Evolutionary conservation across 768 basidiomycete genomes (phyloP).

Genomic region (Boletus eberwhitei): DNA sequence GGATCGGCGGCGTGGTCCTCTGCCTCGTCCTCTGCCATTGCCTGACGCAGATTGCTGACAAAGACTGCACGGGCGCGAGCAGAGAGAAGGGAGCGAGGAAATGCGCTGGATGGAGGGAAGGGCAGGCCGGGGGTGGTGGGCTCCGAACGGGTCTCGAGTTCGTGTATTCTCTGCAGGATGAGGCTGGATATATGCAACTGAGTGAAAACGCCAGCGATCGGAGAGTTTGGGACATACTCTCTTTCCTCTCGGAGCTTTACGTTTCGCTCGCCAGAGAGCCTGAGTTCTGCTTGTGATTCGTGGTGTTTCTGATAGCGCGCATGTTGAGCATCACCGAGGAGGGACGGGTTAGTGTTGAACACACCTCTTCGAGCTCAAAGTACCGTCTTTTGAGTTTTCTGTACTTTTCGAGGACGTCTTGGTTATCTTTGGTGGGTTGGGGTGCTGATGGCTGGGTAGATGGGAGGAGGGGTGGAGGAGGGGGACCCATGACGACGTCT

Average conservation of each 20-base stretch:
- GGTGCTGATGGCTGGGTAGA: constrained; percentile 27
- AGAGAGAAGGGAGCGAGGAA: constrained; percentile 46
- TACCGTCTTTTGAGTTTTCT: constrained; percentile 61
- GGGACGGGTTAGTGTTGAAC: constrained; percentile 21
- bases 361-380: constrained; percentile 68
- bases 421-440: constrained; percentile 35
- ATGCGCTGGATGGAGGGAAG: constrained; percentile 44
- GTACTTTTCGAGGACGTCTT: constrained; percentile 61
- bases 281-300: constrained; percentile 54
- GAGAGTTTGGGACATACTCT: constrained; percentile 43
- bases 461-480: constrained; percentile 36
- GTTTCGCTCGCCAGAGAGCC: constrained; percentile 61
- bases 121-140: constrained; percentile 27
- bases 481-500: constrained; percentile 52
- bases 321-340: background rate
- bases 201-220: background rate
- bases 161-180: constrained; percentile 58
- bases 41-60: constrained; percentile 46
- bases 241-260: constrained; percentile 58
- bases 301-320: constrained; percentile 53
- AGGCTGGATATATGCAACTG: constrained; percentile 36
- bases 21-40: constrained; percentile 40
- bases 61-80: constrained; percentile 43
- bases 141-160: constrained; percentile 48
- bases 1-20: constrained; percentile 49